Conservation (phyloP, 768 basidiomycete species). For the Gautieria morchelliformis region DNA sequence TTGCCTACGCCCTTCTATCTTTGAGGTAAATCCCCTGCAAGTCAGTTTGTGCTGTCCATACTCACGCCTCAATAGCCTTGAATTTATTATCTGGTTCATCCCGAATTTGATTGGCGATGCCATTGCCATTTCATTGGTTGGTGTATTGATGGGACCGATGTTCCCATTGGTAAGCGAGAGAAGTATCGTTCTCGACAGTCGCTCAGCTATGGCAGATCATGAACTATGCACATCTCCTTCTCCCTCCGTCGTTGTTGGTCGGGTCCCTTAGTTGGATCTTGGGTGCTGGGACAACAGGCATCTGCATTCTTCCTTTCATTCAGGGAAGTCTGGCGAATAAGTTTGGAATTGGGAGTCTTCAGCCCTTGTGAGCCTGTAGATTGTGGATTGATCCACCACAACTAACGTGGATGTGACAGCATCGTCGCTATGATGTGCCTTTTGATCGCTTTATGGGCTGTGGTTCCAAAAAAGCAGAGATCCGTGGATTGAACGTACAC, state of each 20-base stretch:
- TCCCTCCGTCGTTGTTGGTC: slow-evolving; percentile 18
- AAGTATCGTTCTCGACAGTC: slow-evolving; percentile 2
- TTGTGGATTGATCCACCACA: not conserved
- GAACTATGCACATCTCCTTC: not conserved
- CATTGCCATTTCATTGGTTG: slow-evolving; percentile 54
- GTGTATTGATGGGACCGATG: slow-evolving; percentile 65
- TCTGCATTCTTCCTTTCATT: slow-evolving; percentile 40
- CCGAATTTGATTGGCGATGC: slow-evolving; percentile 57
- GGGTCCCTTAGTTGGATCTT: slow-evolving; percentile 6
- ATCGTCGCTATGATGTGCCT: slow-evolving; percentile 33
- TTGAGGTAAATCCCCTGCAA: not conserved
- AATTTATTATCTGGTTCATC: slow-evolving; percentile 60
- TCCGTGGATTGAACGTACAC: not conserved
- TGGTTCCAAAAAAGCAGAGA: slow-evolving; percentile 25
- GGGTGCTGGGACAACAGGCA: slow-evolving; percentile 3
- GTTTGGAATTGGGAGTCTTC: slow-evolving; percentile 34
- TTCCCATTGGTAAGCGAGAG: slow-evolving; percentile 42
- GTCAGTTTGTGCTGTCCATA: not conserved
- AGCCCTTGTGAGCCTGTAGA: slow-evolving; percentile 35
- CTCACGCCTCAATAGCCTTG: slow-evolving; percentile 32
- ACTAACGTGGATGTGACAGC: slow-evolving; percentile 10
- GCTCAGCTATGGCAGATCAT: not conserved
- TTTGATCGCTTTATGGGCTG: slow-evolving; percentile 33
- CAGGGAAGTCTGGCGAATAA: slow-evolving; percentile 35
- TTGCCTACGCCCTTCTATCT: slow-evolving; percentile 24